These are phyloP conservation scores for Thelonectria discophora DNA, from an alignment of 2,329 filamentous ascomycete species.

Conservation along the genomic window DNA sequence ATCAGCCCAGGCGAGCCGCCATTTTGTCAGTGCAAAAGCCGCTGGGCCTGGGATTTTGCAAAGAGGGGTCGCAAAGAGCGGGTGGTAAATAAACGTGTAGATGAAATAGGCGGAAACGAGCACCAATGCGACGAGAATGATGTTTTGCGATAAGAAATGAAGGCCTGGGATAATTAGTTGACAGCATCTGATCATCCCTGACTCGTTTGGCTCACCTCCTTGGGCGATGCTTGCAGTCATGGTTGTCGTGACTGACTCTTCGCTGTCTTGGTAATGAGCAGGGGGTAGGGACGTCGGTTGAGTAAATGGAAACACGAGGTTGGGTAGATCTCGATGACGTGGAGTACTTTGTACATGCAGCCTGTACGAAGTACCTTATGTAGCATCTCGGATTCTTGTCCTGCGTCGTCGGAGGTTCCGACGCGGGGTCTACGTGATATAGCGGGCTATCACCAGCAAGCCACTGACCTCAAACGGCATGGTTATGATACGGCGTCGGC, in stretches of 20 bases:
- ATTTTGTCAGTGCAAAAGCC: conserved; percentile 53
- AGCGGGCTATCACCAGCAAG: too few relatives aligned
- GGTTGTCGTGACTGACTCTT: not conserved
- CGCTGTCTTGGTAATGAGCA: not conserved
- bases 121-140: not conserved
- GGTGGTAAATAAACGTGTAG: not conserved
- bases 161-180: not conserved
- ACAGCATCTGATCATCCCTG: not conserved
- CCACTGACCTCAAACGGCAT: too few relatives aligned
- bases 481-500: too few relatives aligned
- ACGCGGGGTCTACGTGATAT: not conserved
- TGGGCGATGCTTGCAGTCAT: not conserved
- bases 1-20: conserved; percentile 56
- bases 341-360: too few relatives aligned
- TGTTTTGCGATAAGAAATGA: not conserved
- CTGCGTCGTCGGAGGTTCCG: not conserved
- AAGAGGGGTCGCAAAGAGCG: conserved; percentile 35
- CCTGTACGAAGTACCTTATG: not conserved
- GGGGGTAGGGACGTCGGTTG: not conserved
- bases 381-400: not conserved
- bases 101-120: not conserved
- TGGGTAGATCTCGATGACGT: not conserved
- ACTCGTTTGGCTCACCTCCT: not conserved
- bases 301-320: not conserved
- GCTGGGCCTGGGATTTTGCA: conserved; percentile 50